Evolutionary conservation across 2,329 filamentous ascomycete species (phyloP).

Genomic region (Nannizzia gypsea): DNA sequence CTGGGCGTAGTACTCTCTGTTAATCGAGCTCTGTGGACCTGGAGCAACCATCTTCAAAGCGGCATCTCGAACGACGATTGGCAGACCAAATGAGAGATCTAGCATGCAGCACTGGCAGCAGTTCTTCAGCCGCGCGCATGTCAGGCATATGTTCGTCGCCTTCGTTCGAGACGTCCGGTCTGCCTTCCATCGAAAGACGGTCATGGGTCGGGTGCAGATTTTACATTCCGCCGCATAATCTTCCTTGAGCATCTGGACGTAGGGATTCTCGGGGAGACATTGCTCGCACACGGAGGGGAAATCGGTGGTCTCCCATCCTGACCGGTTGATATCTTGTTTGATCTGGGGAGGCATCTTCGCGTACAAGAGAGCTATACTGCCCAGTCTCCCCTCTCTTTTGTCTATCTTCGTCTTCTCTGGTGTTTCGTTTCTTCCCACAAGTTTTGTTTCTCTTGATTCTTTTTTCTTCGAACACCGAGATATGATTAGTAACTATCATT

Average conservation of each 20-base stretch:
- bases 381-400: not conserved
- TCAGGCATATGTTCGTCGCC: slow-evolving; percentile 89
- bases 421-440: not conserved
- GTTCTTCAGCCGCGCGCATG: slow-evolving; percentile 93
- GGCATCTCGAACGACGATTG: slow-evolving; percentile 88
- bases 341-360: slow-evolving; percentile 64
- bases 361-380: too few relatives aligned
- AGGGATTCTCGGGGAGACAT: slow-evolving; percentile 91
- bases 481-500: not conserved
- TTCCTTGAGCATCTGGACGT: slow-evolving; percentile 98
- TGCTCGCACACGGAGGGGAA: slow-evolving; percentile 56
- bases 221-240: slow-evolving; percentile 84
- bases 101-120: slow-evolving; percentile 99
- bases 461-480: not conserved
- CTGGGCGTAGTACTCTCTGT: slow-evolving; percentile 94
- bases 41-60: slow-evolving; percentile 96
- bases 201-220: slow-evolving; percentile 87
- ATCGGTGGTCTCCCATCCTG: slow-evolving; percentile 74
- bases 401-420: not conserved
- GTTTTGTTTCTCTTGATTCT: not conserved
- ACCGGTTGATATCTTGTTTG: slow-evolving; percentile 89
- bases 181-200: slow-evolving; percentile 87
- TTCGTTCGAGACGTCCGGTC: slow-evolving; percentile 86
- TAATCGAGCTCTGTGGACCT: slow-evolving; percentile 82
- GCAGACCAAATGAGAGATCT: slow-evolving; percentile 87